Evolutionary conservation across 768 basidiomycete species (phyloP), one percentile per base, ranked within the genome.

Genomic region (Mycena galericulata): DNA sequence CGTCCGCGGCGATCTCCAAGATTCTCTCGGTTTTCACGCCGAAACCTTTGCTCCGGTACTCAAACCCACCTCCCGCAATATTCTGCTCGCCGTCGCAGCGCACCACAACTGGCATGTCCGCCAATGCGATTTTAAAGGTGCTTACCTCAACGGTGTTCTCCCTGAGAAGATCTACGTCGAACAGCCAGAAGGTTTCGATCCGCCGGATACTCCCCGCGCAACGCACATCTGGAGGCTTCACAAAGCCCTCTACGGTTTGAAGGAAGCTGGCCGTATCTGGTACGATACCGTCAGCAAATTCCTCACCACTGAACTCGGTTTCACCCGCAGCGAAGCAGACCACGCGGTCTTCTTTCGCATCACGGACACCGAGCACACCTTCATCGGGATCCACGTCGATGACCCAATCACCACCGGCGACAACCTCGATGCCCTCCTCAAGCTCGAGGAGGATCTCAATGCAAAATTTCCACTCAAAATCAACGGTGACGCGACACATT

Each of bases 1-100:
- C 1, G 81, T 82, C 1, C 73, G 79, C 51, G 79, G 85, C 0
- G 82, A 78, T 73, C 64, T 74, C 0, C 86, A 86, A 69, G 64
- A 75, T 1, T 72, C 73, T 0, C 78, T 83, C 0, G 63, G 82
- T 14, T 79, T 85, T 61, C 85, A 78, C 69, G 59, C 73, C 45
- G 78, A 82, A 18, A 82, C 79, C 0, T 80, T 75, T 45, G 65
- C 78, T 0, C 79, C 80, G 1, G 70, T 79, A 0, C 68, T 73
- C 3, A 70, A 67, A 11, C 68, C 75, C 14, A 69, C 64, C 0
- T 75, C 74, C 11, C 68, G 75, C 9, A 64, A 70, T 2, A 59
- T 73, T 15, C 62, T 75, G 11, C 68, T 81, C 20, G 74, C 79
- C 6, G 24, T 79, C n/a, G 79, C 80, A 1, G 79, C 79, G 0